Base-by-base conservation (phyloP, 1,139 yeast genomes). In the Debaryomyces sp. region DNA sequence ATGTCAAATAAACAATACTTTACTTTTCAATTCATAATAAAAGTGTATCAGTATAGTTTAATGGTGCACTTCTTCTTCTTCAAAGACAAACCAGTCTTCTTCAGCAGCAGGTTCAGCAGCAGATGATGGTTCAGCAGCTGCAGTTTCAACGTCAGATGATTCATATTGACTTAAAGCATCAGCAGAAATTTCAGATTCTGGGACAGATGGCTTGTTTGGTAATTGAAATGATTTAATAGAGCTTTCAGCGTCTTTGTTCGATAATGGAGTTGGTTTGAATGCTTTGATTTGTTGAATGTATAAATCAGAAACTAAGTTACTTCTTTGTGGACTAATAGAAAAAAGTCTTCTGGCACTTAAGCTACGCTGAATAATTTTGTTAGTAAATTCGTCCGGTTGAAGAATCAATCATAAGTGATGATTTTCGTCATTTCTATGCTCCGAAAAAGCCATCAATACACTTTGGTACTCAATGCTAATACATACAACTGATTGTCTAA, bases 1-100 rank as follows among this genome's bases (percentile, higher is more conserved):
- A 24, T 23, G 41, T 43, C 41, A 35, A 34, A 37, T 37, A 24
- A 24, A 13, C 41, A 23, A 15, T 37, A 37, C 41, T 23, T 37
- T n/a, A 29, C 41, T 36, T 39, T 40, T 41, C 43, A 30, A 17
- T 45, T 41, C 45, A 40, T 38, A 41, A 45, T 34, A 15, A 18
- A 30, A 18, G 29, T 41, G 36, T 30, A 18, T 51, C 48, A 43
- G 41, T 50, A 49, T 45, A 24, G 42, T 50, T 55, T 64, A 64
- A 65, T 85, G 89, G 64, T 78, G 81, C 63, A 83, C 92, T 64
- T 82, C 89, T 55, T 84, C 88, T 75, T 86, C 92, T 74, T 81
- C 94, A 73, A 85, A 85, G 52, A 86, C 92, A 61, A 86, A 82
- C 91, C 91, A 86, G 76, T 88, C 92, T 71, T 87, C 96, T 61